These are phyloP conservation scores for Phyllosticta capitalensis DNA, from an alignment of 2,329 filamentous ascomycete genomes.

Conservation along the genomic window DNA sequence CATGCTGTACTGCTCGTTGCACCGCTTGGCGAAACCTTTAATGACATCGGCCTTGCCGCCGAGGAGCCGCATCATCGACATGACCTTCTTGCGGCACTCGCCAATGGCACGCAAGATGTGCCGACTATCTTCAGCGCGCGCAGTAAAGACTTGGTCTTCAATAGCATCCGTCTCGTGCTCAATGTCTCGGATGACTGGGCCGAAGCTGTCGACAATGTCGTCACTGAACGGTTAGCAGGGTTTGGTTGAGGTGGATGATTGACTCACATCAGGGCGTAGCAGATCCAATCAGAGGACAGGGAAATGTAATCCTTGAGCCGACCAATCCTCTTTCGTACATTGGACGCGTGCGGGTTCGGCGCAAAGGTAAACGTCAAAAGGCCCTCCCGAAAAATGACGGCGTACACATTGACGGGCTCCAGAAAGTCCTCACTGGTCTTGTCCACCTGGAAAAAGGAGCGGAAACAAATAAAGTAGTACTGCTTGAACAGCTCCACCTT, in stretches of 20 bases:
- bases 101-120: constrained; percentile 82
- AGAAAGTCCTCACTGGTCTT: constrained; percentile 73
- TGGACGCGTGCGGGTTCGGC: constrained; percentile 74
- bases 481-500: constrained; percentile 97
- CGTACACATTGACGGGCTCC: constrained; percentile 92
- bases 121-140: constrained; percentile 80
- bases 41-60: constrained; percentile 98
- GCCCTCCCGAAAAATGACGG: constrained; percentile 91
- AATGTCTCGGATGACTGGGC: constrained; percentile 76
- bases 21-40: constrained; percentile 94
- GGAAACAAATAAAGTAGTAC: constrained; percentile 97
- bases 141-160: constrained; percentile 90
- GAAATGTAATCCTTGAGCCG: constrained; percentile 91
- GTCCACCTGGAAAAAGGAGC: constrained; percentile 80
- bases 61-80: constrained; percentile 83
- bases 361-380: constrained; percentile 91
- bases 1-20: constrained; percentile 93
- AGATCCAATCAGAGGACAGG: constrained; percentile 95
- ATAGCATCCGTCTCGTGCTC: constrained; percentile 86
- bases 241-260: background rate
- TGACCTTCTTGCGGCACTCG: constrained; percentile 84
- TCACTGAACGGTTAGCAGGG: constrained; percentile 47
- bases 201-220: constrained; percentile 94
- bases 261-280: constrained; percentile 88
- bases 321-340: constrained; percentile 84